Base-by-base conservation (phyloP, 2,329 filamentous ascomycete genomes). In the Teratosphaeria pseudoeucalypti region DNA sequence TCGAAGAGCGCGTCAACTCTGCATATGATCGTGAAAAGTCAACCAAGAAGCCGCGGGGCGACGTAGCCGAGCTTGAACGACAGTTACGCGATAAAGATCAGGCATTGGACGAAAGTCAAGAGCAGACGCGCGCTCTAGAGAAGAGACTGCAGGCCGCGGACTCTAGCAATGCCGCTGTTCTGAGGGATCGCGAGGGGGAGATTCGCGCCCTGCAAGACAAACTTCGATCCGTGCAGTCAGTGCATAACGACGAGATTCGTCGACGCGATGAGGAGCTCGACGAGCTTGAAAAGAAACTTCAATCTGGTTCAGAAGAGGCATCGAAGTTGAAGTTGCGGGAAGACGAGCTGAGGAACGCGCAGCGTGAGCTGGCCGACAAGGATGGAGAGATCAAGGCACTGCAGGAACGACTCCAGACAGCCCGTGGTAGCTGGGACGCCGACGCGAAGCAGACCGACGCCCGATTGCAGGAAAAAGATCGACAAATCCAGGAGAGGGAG, bases 401-500 rank as follows among this genome's bases (percentile, higher is more conserved):
- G 14, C 68, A 72, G 54, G 71, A 75, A 56, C 67, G 71, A 37
- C 62, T 75, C 5, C 66, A 70, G 60, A 73, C 72, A 34, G 72
- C 72, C 2, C 71, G 72, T 55, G 72, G 71, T 1, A 73, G 71
- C 64, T 73, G 72, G 71, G 72, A 74, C 47, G 68, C 68, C 2
- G 72, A 74, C 57, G 68, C 71, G 5, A 71, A 72, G 54, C 65
- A 72, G 60, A 73, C 70, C 12, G 72, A 74, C 60, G 65, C 68
- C 16, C 69, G 71, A 14, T 56, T 74, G 56, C 69, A 71, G 54
- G 72, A 72, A 58, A 74, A 74, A 63, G 72, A 73, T 54, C 58
- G 60, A n/a, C 43, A 67, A 7, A 82, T 95, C 12, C 83, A 83
- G 39, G 89, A 95, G 66, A 77, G 92, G 6, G 88, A 95, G 72